phyloP scores from a whole-genome alignment of 352 stramenopile genomes.

The Globisporangium ultimum region DNA sequence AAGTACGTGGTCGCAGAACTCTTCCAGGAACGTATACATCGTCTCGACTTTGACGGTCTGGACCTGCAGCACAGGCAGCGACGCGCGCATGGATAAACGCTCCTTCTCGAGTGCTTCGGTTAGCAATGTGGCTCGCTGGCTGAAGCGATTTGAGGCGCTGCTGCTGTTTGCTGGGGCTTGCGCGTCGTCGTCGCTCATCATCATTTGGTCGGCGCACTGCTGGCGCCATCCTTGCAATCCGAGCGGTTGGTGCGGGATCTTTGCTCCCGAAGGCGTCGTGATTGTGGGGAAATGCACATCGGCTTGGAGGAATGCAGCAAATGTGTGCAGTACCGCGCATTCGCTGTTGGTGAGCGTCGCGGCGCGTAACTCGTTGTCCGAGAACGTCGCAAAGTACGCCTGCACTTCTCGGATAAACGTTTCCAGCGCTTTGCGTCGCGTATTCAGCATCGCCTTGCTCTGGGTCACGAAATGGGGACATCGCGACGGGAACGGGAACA shows the following conservation, averaged over 20 bases:
- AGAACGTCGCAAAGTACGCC: constrained; percentile 37
- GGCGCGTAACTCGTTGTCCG: constrained; percentile 23
- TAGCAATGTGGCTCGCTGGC: neutral
- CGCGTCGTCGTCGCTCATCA: constrained; percentile 25
- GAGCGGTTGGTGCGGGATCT: constrained; percentile 37
- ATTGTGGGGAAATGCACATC: constrained; percentile 40
- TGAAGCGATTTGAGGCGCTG: constrained; percentile 10
- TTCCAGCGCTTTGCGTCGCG: constrained; percentile 35
- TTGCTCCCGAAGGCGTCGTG: constrained; percentile 3
- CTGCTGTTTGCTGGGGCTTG: neutral
- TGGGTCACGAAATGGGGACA: constrained; percentile 25
- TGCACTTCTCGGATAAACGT: constrained; percentile 41
- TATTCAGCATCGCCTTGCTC: constrained; percentile 27
- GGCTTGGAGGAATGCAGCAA: constrained; percentile 45
- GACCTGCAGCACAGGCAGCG: constrained; percentile 49
- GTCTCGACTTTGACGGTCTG: constrained; percentile 63
- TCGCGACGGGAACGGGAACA: constrained; percentile 38
- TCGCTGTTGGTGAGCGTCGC: constrained; percentile 30
- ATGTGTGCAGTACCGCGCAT: constrained; percentile 46
- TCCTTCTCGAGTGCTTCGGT: neutral
- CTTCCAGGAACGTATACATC: constrained; percentile 76
- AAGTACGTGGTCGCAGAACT: constrained; percentile 71
- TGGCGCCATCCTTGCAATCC: constrained; percentile 49
- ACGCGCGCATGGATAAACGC: constrained; percentile 1
- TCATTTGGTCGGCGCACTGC: constrained; percentile 47